Evolutionary conservation across 192 early-diverging fungal genomes (phyloP), one percentile per base, ranked within the genome.

Genomic region (Dissophora ornata): DNA sequence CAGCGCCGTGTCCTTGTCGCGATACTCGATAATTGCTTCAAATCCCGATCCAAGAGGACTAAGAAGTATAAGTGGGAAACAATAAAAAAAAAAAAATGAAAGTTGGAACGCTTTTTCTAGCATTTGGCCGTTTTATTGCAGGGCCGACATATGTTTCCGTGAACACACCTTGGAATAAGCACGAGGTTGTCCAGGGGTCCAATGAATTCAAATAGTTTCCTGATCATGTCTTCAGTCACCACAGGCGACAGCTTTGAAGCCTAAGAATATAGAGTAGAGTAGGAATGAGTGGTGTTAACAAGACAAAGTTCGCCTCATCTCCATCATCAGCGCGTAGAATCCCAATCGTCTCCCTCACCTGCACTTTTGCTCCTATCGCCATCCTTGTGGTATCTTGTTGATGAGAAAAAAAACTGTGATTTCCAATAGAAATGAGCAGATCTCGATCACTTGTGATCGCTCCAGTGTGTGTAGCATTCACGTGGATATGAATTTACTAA

Each of bases 161-260:
- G n/a, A n/a, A n/a, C n/a, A n/a, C n/a, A 67, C 73, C 73, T 77
- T 26, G 73, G 73, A 34, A 77, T 77, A 28, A 77, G 65, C n/a
- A 77, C 65, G 0, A 77, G 40, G 30, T 77, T 77, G 38, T 77
- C 73, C 2, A 77, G 38, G 3, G 63, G 51, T 19, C 73, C 73
- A 42, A 77, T 67, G 28, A 46, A 36, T 30, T 77, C 73, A 36
- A 77, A 77, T 21, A 77, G 34, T 2, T 53, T 67, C 52, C 65
- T 67, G 45, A 77, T 77, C 65, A 48, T 67, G 36, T 46, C 73
- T 46, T 77, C 73, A 4, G 57, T 61, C 58, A 67, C 64, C 49
- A 56, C 44, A 29, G 73, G 53, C 47, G 73, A 77, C 58, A 77
- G 47, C 40, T 67, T 77, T 21, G 73, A 77, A 5, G 73, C 73